Base-by-base conservation (phyloP, 352 stramenopile species). In the Phytophthora ohioensis region DNA sequence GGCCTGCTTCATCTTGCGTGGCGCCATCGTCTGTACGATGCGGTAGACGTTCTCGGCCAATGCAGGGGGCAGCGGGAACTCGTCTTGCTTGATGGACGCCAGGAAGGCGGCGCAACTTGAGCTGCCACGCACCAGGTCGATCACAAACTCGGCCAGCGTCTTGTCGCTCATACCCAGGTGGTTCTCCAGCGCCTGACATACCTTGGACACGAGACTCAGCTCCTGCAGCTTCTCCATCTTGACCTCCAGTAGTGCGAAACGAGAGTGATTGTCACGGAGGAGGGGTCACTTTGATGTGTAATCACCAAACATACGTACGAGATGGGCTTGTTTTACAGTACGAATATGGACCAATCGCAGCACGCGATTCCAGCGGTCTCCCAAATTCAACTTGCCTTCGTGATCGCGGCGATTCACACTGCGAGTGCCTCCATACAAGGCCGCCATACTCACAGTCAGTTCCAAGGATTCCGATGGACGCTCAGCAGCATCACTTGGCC, bases 91-190 rank as follows among this genome's bases (percentile, higher is more conserved):
- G 73, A 93, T 93, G 38, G 72, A 69, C 36, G 57, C 64, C 30
- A 93, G 68, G 62, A 92, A 96, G 31, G 56, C 71, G 42, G 48
- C 72, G 75, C 64, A 97, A 64, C 75, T 95, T 6, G 79, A 56
- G 71, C 80, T 91, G 45, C 90, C 75, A 52, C 93, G 85, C 48
- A 96, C 90, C 60, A 97, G 76, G 64, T 98, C 85, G 70, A 98
- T 97, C 36, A 99, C 87, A 66, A 99, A 99, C 86, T 99, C 97
- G 10, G 97, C 91, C 54, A 99, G 83, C 38, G 97, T 99, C 71
- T 98, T 97, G 79, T 99, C 98, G 61, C 91, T 95, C 76, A 99
- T 91, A 41, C 95, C 94, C 56, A 99, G 78, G 62, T 97, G 87
- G 77, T 99, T 95, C 70, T 95, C 90, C 58, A 97, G 80, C 76